A percentile compares a stretch with the other conserved stretches of the same genome.
Conservation (phyloP, 371 early-diverging fungal genomes). For the Actinomucor elegans region DNA sequence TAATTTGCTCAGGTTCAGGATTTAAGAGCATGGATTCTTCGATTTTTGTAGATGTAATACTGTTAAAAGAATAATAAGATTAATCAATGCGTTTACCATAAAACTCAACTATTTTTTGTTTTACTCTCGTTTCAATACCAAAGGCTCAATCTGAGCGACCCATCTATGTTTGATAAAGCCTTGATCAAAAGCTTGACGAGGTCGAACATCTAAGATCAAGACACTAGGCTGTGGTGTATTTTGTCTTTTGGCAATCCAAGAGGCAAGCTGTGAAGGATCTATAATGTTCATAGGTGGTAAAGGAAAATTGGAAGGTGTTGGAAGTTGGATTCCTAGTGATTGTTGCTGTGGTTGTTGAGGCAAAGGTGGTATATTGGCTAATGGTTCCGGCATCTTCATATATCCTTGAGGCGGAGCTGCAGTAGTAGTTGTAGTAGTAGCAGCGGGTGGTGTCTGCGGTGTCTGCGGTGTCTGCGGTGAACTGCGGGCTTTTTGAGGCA, state of each 20-base stretch:
- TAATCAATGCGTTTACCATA: not conserved
- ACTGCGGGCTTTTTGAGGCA: not conserved
- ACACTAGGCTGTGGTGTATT: constrained; percentile 43
- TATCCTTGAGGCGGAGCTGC: constrained; percentile 4
- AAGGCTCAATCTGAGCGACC: constrained; percentile 75
- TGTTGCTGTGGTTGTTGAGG: constrained; percentile 14
- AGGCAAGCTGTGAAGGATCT: constrained; percentile 43
- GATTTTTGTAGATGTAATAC: constrained; percentile 5
- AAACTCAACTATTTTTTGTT: not conserved
- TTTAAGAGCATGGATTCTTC: constrained; percentile 23
- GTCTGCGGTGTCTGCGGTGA: no score
- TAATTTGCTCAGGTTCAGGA: constrained; percentile 48
- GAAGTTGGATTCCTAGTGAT: constrained; percentile 12
- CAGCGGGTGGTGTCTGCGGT: not conserved
- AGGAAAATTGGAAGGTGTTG: constrained; percentile 21
- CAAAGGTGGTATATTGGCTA: not conserved
- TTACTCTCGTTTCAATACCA: constrained; percentile 56
- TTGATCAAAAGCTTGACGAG: constrained; percentile 60
- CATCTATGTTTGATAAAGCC: constrained; percentile 74
- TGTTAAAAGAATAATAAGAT: no score
- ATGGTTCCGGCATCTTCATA: constrained; percentile 19
- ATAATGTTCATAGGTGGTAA: constrained; percentile 30
- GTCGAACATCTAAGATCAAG: constrained; percentile 84
- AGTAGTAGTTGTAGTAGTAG: no score
- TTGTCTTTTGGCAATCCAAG: constrained; percentile 29